Evolutionary conservation across 495 filamentous ascomycete genomes (phyloP).

Genomic region (Hypoxylon subgilvum): DNA sequence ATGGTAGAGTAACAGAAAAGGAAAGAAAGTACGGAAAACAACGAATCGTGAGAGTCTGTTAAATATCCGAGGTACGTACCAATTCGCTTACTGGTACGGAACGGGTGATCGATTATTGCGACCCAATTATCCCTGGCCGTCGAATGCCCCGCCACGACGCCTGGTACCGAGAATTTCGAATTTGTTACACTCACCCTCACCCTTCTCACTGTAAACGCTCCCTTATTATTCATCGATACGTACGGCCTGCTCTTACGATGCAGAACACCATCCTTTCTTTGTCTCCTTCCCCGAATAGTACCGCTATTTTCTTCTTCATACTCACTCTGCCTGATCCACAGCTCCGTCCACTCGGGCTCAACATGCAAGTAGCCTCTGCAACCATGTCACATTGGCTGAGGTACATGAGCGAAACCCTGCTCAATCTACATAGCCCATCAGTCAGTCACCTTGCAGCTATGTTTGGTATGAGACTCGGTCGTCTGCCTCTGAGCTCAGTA

Average conservation of each 20-base stretch:
- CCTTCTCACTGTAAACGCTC: neutral
- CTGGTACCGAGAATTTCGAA: no score
- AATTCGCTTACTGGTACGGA: slow-evolving; percentile 13
- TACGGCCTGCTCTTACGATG: slow-evolving; percentile 18
- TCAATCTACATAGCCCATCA: slow-evolving; percentile 8
- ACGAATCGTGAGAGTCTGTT: slow-evolving; percentile 10
- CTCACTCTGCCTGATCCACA: slow-evolving; percentile 12
- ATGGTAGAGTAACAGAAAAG: slow-evolving; percentile 1
- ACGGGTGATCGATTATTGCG: slow-evolving; percentile 18
- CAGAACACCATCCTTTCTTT: slow-evolving; percentile 14
- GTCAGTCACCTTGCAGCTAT: slow-evolving; percentile 9
- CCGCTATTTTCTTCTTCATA: neutral
- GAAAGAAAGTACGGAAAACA: slow-evolving; percentile 25
- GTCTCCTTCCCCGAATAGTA: slow-evolving; percentile 20
- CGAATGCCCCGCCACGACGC: no score
- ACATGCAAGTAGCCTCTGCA: slow-evolving; percentile 20
- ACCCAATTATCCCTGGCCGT: neutral
- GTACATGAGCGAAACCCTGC: slow-evolving; percentile 2
- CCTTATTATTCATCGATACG: slow-evolving; percentile 13
- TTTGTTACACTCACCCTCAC: slow-evolving; percentile 18
- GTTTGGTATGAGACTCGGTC: slow-evolving; percentile 8
- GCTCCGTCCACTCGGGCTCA: slow-evolving; percentile 14
- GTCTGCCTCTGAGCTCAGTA: slow-evolving; percentile 19
- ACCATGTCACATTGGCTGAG: slow-evolving; percentile 8
- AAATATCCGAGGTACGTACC: neutral